phyloP scores from a whole-genome alignment of 441 rosid species.

The Bocquillonia castaneifolia region DNA sequence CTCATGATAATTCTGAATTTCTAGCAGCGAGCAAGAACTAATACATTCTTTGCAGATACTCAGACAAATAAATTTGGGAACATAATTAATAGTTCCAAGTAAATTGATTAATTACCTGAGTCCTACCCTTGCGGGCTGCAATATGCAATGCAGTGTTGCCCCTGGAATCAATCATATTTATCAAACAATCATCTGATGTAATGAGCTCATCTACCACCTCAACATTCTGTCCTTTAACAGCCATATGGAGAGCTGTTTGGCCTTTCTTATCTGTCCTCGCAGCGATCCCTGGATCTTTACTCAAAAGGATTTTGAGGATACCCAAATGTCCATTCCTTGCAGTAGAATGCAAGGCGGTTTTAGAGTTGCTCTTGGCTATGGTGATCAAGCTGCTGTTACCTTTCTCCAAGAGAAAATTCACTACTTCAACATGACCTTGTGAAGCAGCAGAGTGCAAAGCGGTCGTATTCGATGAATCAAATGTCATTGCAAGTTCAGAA shows the following conservation, averaged over 20 bases:
- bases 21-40: neutral
- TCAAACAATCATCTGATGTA: conserved; percentile 41
- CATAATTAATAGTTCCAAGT: neutral
- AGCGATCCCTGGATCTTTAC: conserved; percentile 51
- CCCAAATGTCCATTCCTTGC: conserved; percentile 80
- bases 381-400: conserved; percentile 46
- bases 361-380: conserved; percentile 77
- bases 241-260: conserved; percentile 98
- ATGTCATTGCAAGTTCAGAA: conserved; percentile 70
- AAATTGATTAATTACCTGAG: conserved; percentile 37
- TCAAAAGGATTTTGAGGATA: conserved; percentile 62
- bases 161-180: conserved; percentile 66
- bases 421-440: conserved; percentile 70
- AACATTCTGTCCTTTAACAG: conserved; percentile 71
- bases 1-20: neutral
- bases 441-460: conserved; percentile 81
- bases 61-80: neutral
- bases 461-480: conserved; percentile 65
- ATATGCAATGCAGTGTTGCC: conserved; percentile 78
- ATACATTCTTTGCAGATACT: neutral
- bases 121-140: conserved; percentile 72
- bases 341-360: conserved; percentile 74
- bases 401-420: conserved; percentile 50
- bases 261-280: conserved; percentile 70
- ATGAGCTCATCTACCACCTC: conserved; percentile 64